Base-by-base conservation (phyloP, 2,329 filamentous ascomycete species). In the Fusarium sacchari region DNA sequence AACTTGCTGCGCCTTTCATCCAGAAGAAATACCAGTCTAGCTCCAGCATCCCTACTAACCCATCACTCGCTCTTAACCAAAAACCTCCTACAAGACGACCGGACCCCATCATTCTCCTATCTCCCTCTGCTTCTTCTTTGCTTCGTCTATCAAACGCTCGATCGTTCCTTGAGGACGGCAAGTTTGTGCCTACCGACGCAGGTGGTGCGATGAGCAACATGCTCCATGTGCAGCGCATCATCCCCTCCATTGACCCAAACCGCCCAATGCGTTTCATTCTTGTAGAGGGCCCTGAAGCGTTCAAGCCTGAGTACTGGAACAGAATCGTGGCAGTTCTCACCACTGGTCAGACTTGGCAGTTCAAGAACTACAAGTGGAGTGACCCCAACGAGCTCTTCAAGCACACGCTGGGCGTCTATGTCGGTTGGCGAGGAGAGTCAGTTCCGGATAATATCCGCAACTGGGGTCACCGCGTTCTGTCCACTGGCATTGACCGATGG, bases 271-370 rank as follows among this genome's bases (percentile, higher is more conserved):
- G 95, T 52, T 99, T 99, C 86, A 97, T 98, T 80, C 91, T 99
- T 43, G 96, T 98, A 60, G 96, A 99, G 82, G 93, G 92, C 24
- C 93, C 95, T 0, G 92, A 97, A 80, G 93, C 96, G 82, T 99
- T 99, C 88, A 97, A 97, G 82, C 96, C 96, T 1, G 95, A 98
- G 80, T 98, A 98, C 86, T 99, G 96, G 96, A 92, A 92, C 78
- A 92, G 95, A 58, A 93, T 99, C 12, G 96, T 98, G 4, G 96
- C 94, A 18, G 95, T 99, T 64, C 98, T 99, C 84, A 99, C 96
- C 0, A 99, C 96, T 0, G 96, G 96, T 39, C 96, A 99, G 84
- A 91, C 93, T 15, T 99, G 96, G 96, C 96, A 99, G 84, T 99
- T 99, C 85, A 97, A 98, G 84, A 93, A 91, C 76, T 99, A 99